Percentiles rank a stretch among this genome's conserved stretches.
These are phyloP conservation scores for Podosphaera aphanis DNA, from an alignment of 2,329 filamentous ascomycete species.

Conservation along the genomic window DNA sequence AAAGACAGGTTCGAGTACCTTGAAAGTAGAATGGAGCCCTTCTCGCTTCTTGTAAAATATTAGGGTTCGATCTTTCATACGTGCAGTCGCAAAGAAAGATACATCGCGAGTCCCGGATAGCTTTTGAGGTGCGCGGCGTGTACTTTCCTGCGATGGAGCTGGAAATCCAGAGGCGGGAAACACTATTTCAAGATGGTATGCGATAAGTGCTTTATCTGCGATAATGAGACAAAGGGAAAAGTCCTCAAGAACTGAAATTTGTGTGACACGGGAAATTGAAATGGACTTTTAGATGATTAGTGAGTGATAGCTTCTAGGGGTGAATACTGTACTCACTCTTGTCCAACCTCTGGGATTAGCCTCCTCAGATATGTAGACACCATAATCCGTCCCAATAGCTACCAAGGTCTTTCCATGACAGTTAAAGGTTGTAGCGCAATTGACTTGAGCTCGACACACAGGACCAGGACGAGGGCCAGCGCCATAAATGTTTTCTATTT, in stretches of 20 bases:
- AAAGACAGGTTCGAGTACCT: slow-evolving; percentile 84
- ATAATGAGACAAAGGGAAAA: slow-evolving; percentile 85
- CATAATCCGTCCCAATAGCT: slow-evolving; percentile 84
- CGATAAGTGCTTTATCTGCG: slow-evolving; percentile 72
- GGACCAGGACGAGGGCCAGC: slow-evolving; percentile 45
- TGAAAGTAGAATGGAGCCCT: slow-evolving; percentile 79
- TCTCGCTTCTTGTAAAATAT: slow-evolving; percentile 97
- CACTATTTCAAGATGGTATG: slow-evolving; percentile 79
- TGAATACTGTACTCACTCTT: slow-evolving; percentile 35
- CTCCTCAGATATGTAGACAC: slow-evolving; percentile 73
- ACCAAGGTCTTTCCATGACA: slow-evolving; percentile 69
- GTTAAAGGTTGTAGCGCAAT: slow-evolving; percentile 79
- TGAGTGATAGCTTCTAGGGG: not conserved
- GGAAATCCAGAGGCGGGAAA: slow-evolving; percentile 38
- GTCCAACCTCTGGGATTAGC: slow-evolving; percentile 79
- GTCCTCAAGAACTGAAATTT: slow-evolving; percentile 85
- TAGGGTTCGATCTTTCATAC: slow-evolving; percentile 88
- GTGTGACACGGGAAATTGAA: slow-evolving; percentile 49
- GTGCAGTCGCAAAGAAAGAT: slow-evolving; percentile 83
- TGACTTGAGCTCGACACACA: slow-evolving; percentile 66
- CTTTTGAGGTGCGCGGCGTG: slow-evolving; percentile 66
- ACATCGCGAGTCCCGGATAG: slow-evolving; percentile 74
- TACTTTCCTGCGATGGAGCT: slow-evolving; percentile 42
- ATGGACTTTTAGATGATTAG: slow-evolving; percentile 35
- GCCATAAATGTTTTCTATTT: slow-evolving; percentile 62